A percentile compares a stretch with the other conserved stretches of the same genome.
These are phyloP conservation scores for Trichoderma citrinoviride DNA, from an alignment of 2,329 filamentous ascomycete species.

Conservation along the genomic window DNA sequence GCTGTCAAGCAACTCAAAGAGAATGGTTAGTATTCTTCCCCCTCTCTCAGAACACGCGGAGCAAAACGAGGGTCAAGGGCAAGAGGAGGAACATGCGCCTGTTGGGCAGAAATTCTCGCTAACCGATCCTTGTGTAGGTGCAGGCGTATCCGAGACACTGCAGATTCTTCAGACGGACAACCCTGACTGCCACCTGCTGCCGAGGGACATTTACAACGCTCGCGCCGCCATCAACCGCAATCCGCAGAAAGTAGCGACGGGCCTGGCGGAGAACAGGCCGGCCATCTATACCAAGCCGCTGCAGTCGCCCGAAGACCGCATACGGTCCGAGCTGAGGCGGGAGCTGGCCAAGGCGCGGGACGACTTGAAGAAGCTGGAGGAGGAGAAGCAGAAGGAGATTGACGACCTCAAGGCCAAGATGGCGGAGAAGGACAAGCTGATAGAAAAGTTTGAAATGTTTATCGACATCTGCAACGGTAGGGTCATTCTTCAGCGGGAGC, in stretches of 20 bases:
- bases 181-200: constrained; percentile 60
- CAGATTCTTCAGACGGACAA: constrained; percentile 64
- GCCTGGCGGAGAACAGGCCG: constrained; percentile 58
- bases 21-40: constrained; percentile 49
- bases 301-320: constrained; percentile 61
- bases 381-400: constrained; percentile 57
- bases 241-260: constrained; percentile 58
- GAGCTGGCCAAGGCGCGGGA: constrained; percentile 59
- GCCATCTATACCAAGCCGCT: constrained; percentile 66
- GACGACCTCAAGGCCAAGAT: constrained; percentile 58
- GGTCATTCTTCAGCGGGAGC: constrained; percentile 61
- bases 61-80: neutral
- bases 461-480: constrained; percentile 67
- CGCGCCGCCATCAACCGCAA: constrained; percentile 65
- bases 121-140: constrained; percentile 43
- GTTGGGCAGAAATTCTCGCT: constrained; percentile 34
- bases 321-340: constrained; percentile 58
- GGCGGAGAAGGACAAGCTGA: constrained; percentile 60
- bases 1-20: constrained; percentile 65
- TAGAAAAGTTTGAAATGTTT: constrained; percentile 65
- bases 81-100: constrained; percentile 10
- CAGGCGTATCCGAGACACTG: constrained; percentile 64
- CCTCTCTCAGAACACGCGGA: neutral
- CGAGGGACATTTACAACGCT: constrained; percentile 66
- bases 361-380: constrained; percentile 54